Percentiles rank a stretch among this genome's conserved stretches.
These are phyloP conservation scores for Adansonia madagascariensis DNA, from an alignment of 441 rosid species.

Conservation along the genomic window DNA sequence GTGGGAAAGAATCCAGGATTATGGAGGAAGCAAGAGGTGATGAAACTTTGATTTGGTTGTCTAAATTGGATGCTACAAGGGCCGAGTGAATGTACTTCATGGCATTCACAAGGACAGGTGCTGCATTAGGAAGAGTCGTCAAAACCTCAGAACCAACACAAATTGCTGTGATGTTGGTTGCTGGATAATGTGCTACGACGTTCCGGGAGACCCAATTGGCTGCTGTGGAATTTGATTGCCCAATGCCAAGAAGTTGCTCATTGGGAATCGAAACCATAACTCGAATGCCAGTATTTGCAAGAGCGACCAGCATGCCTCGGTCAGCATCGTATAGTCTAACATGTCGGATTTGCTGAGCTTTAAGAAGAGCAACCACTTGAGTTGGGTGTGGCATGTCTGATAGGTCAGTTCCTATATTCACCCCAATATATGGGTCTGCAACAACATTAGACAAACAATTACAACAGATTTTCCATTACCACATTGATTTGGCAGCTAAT, in stretches of 20 bases:
- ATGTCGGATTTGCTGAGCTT: slow-evolving; percentile 12
- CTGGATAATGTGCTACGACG: slow-evolving; percentile 42
- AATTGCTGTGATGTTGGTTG: slow-evolving; percentile 44
- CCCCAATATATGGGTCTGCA: slow-evolving; percentile 37
- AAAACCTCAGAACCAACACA: slow-evolving; percentile 46
- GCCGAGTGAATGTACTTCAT: slow-evolving; percentile 41
- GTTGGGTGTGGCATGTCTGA: slow-evolving; percentile 16
- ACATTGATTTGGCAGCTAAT: background rate
- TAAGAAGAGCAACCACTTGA: slow-evolving; percentile 18
- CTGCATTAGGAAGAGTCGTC: slow-evolving; percentile 44
- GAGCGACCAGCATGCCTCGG: slow-evolving; percentile 35
- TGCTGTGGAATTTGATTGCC: slow-evolving; percentile 34
- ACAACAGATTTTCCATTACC: background rate
- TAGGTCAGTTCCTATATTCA: slow-evolving; percentile 16
- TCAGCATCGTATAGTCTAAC: slow-evolving; percentile 11
- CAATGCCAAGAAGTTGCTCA: slow-evolving; percentile 45
- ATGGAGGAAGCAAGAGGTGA: slow-evolving; percentile 42
- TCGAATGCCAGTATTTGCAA: slow-evolving; percentile 42
- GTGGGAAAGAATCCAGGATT: slow-evolving; percentile 50
- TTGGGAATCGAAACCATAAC: slow-evolving; percentile 44
- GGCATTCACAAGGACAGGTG: slow-evolving; percentile 39
- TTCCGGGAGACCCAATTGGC: slow-evolving; percentile 18
- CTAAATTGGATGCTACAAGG: slow-evolving; percentile 46
- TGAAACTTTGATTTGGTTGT: slow-evolving; percentile 44
- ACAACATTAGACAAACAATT: background rate